Conservation (phyloP, 2,329 filamentous ascomycete genomes). For the Diplodia seriata region DNA sequence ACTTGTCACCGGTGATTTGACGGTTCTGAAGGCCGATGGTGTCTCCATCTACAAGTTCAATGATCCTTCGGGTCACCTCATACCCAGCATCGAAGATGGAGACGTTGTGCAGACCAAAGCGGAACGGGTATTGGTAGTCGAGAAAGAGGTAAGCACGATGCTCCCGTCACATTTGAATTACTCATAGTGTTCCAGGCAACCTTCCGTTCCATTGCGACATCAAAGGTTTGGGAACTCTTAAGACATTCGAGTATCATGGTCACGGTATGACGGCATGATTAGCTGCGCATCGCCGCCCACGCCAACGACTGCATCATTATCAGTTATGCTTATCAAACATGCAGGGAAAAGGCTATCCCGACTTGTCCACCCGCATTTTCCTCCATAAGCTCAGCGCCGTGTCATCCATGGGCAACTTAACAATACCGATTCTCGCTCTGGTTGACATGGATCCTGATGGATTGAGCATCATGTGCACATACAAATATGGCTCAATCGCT, state of each 20-base stretch:
- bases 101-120: slow-evolving; percentile 57
- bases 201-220: slow-evolving; percentile 70
- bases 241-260: slow-evolving; percentile 68
- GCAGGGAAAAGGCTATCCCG: slow-evolving; percentile 83
- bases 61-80: slow-evolving; percentile 58
- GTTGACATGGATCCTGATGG: slow-evolving; percentile 82
- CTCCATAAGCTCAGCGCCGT: slow-evolving; percentile 57
- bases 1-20: slow-evolving; percentile 67
- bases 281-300: background rate
- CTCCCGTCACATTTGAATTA: background rate
- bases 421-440: slow-evolving; percentile 64
- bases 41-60: slow-evolving; percentile 49
- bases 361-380: slow-evolving; percentile 72
- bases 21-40: slow-evolving; percentile 56
- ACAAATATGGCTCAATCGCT: slow-evolving; percentile 71
- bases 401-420: slow-evolving; percentile 35
- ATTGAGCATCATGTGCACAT: slow-evolving; percentile 74
- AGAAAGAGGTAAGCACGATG: slow-evolving; percentile 69
- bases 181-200: slow-evolving; percentile 64
- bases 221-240: slow-evolving; percentile 60
- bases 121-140: slow-evolving; percentile 74
- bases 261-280: slow-evolving; percentile 59
- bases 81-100: slow-evolving; percentile 64
- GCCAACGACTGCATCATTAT: slow-evolving; percentile 27
- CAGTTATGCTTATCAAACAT: slow-evolving; percentile 32